These are phyloP conservation scores for Cephaloascus albidus DNA, from an alignment of 805 yeast species.

Conservation along the genomic window DNA sequence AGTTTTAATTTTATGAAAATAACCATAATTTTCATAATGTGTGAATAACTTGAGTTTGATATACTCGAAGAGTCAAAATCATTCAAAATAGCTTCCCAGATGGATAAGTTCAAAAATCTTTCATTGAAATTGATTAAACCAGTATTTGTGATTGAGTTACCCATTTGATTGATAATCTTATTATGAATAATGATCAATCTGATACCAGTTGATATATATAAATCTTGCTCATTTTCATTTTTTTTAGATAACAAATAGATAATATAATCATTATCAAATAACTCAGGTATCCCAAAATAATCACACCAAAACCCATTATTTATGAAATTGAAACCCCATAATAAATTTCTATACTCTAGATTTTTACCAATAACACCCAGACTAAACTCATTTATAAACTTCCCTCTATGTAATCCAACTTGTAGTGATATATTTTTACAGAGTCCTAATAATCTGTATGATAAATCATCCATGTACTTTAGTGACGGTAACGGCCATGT, in stretches of 20 bases:
- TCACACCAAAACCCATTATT: constrained; percentile 34
- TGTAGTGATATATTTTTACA: constrained; percentile 30
- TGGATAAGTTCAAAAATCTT: constrained; percentile 23
- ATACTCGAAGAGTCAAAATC: constrained; percentile 12
- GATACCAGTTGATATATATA: constrained; percentile 27
- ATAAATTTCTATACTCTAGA: constrained; percentile 24
- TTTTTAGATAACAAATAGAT: constrained; percentile 18
- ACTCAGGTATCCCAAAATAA: constrained; percentile 22
- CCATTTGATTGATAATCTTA: constrained; percentile 21
- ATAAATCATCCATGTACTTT: constrained; percentile 17
- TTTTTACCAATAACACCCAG: constrained; percentile 24
- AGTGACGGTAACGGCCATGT: constrained; percentile 33
- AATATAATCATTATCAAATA: constrained; percentile 21
- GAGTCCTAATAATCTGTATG: constrained; percentile 25
- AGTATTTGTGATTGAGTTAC: constrained; percentile 5
- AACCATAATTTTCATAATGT: constrained; percentile 20
- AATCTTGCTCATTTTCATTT: constrained; percentile 5
- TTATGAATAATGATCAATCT: constrained; percentile 16
- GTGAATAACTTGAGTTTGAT: constrained; percentile 10
- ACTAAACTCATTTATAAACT: constrained; percentile 30
- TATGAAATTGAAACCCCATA: constrained; percentile 30
- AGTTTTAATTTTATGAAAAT: constrained; percentile 28
- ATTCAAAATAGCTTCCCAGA: constrained; percentile 30
- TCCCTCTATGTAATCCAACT: constrained; percentile 31
- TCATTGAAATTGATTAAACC: constrained; percentile 7